phyloP scores from a whole-genome alignment of 163 green algal species.

The Coccomyxa subellipsoidea region DNA sequence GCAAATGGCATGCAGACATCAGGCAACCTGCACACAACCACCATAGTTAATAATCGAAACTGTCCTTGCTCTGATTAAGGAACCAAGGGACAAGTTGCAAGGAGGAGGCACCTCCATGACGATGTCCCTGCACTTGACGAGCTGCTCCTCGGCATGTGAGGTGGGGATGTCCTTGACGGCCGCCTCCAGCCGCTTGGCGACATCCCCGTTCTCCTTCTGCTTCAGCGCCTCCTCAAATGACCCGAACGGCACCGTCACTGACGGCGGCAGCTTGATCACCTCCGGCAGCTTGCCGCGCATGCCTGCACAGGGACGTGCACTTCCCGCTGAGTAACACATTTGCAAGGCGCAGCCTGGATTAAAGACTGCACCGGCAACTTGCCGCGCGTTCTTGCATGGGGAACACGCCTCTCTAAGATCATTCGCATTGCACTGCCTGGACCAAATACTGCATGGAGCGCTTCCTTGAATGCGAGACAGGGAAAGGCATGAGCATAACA shows the following conservation, averaged over 20 bases:
- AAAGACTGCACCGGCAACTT: too few relatives aligned
- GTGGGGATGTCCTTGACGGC: conserved; percentile 41
- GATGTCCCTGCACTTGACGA: conserved; percentile 66
- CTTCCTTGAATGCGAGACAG: too few relatives aligned
- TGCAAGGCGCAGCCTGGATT: too few relatives aligned
- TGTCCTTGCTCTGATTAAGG: neutral
- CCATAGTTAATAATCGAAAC: too few relatives aligned
- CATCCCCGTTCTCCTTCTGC: conserved; percentile 60
- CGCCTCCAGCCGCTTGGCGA: conserved; percentile 53
- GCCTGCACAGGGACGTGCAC: conserved; percentile 11
- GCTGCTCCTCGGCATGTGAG: conserved; percentile 32
- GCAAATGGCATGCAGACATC: too few relatives aligned
- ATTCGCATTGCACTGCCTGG: neutral
- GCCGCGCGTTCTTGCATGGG: too few relatives aligned
- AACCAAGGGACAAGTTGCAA: neutral
- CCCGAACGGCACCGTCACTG: conserved; percentile 93
- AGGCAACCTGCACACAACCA: too few relatives aligned
- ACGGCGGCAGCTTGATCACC: conserved; percentile 83
- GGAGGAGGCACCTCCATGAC: conserved; percentile 56
- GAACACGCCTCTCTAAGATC: too few relatives aligned
- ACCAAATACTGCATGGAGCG: too few relatives aligned
- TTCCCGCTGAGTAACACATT: neutral
- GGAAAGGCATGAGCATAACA: too few relatives aligned
- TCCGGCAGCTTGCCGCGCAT: conserved; percentile 83
- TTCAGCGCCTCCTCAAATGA: conserved; percentile 88